phyloP scores from a whole-genome alignment of 2,329 filamentous ascomycete genomes.

The Sclerotinia borealis region DNA sequence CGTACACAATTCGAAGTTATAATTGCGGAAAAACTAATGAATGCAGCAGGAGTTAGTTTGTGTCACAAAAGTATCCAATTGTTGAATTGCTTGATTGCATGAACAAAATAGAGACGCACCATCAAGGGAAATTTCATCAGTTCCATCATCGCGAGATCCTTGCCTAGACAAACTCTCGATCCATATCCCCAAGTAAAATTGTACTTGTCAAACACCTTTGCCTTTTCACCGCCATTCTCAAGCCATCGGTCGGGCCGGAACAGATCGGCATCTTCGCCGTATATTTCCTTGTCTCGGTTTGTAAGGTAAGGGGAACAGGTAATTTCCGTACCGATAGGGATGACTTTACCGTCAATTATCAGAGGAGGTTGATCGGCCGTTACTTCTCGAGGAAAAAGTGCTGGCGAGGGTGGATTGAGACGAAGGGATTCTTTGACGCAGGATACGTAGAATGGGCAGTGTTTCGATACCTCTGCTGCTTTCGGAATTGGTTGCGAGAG shows the following conservation, averaged over 20 bases:
- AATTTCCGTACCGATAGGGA: background rate
- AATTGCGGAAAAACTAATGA: background rate
- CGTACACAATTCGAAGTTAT: background rate
- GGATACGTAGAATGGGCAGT: background rate
- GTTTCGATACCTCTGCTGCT: background rate
- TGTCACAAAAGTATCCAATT: background rate
- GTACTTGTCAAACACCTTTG: constrained; percentile 1
- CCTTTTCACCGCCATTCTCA: background rate
- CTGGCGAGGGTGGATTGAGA: background rate
- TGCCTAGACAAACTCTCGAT: constrained; percentile 4
- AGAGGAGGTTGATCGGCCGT: background rate
- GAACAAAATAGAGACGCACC: background rate
- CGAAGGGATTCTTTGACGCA: constrained; percentile 8
- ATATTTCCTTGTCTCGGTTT: constrained; percentile 1
- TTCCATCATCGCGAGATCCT: constrained; percentile 8
- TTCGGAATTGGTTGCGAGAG: background rate
- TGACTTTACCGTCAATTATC: background rate
- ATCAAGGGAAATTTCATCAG: background rate
- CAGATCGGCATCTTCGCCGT: constrained; percentile 3
- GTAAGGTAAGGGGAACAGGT: background rate
- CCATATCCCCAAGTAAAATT: constrained; percentile 9
- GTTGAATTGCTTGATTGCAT: background rate
- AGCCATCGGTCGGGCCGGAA: constrained; percentile 7
- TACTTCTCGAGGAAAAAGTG: constrained; percentile 4
- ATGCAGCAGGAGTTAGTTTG: too few species aligned